These are phyloP conservation scores for Polygonum aviculare DNA, from an alignment of 148 eudicot genomes.

Conservation along the genomic window DNA sequence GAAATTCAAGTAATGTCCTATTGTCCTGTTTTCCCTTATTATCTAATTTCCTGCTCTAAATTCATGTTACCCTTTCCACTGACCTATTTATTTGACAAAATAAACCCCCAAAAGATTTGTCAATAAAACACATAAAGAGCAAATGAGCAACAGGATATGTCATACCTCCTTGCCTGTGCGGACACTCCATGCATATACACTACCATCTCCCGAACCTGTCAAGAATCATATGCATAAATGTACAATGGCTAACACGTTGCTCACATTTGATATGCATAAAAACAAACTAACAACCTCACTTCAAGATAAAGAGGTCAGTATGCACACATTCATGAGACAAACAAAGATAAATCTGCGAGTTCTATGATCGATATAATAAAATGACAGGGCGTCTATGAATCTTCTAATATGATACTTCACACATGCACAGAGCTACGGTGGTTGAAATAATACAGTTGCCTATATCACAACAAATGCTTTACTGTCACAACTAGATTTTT, in stretches of 20 bases:
- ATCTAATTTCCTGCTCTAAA: neutral
- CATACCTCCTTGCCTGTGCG: slow-evolving; percentile 94
- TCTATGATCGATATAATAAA: neutral
- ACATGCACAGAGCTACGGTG: neutral
- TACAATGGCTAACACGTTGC: neutral
- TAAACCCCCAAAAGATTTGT: neutral
- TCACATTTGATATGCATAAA: neutral
- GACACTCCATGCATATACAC: slow-evolving; percentile 93
- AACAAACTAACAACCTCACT: neutral
- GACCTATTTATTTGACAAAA: neutral
- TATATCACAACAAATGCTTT: neutral
- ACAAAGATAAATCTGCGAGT: neutral
- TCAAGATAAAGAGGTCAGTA: neutral
- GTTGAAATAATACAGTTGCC: neutral
- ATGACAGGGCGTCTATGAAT: neutral
- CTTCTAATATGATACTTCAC: neutral
- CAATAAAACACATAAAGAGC: neutral
- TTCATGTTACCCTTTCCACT: neutral
- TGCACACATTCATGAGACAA: neutral
- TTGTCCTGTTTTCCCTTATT: neutral
- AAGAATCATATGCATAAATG: neutral
- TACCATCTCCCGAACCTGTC: slow-evolving; percentile 96
- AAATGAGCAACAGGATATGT: neutral
- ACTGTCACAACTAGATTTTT: neutral
- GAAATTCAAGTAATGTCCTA: neutral